A percentile compares a stretch with the other conserved stretches of the same genome.
phyloP scores from a whole-genome alignment of 2,329 filamentous ascomycete genomes.

The Seiridium unicorne region DNA sequence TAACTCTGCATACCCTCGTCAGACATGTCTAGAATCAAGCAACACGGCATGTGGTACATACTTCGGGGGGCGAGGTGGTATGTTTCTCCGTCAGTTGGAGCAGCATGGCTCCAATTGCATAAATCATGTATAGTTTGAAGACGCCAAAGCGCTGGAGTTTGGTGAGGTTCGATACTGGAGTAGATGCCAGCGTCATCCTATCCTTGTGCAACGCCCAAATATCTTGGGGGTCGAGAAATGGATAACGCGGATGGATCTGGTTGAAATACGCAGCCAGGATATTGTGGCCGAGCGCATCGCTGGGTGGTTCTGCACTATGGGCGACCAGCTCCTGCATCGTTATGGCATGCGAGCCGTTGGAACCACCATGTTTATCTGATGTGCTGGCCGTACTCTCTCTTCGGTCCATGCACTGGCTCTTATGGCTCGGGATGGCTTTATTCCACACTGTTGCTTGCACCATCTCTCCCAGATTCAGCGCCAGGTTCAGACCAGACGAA shows the following conservation, averaged over 20 bases:
- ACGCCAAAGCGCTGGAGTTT: conserved; percentile 37
- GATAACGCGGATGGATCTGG: conserved; percentile 46
- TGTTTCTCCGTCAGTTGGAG: conserved; percentile 45
- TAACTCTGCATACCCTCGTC: conserved; percentile 33
- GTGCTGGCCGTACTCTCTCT: conserved; percentile 6
- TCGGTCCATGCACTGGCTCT: neutral
- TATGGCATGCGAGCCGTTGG: conserved; percentile 33
- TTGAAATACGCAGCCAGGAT: conserved; percentile 44
- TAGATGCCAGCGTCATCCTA: conserved; percentile 33
- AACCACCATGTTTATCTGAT: conserved; percentile 22
- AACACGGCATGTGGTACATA: conserved; percentile 14
- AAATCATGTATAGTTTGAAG: conserved; percentile 51
- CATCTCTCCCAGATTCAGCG: conserved; percentile 50
- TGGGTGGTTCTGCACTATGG: conserved; percentile 42
- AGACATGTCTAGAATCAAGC: neutral
- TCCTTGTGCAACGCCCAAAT: conserved; percentile 41
- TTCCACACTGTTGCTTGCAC: conserved; percentile 54
- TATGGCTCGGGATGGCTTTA: conserved; percentile 36
- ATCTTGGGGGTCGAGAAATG: conserved; percentile 44
- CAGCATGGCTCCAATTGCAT: conserved; percentile 49
- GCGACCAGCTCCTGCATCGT: conserved; percentile 39
- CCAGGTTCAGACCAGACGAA: conserved; percentile 47
- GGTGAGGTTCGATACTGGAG: conserved; percentile 32
- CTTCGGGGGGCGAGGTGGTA: conserved; percentile 36
- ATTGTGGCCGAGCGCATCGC: conserved; percentile 40